phyloP scores from a whole-genome alignment of 768 basidiomycete genomes.

The Astraeus odoratus region DNA sequence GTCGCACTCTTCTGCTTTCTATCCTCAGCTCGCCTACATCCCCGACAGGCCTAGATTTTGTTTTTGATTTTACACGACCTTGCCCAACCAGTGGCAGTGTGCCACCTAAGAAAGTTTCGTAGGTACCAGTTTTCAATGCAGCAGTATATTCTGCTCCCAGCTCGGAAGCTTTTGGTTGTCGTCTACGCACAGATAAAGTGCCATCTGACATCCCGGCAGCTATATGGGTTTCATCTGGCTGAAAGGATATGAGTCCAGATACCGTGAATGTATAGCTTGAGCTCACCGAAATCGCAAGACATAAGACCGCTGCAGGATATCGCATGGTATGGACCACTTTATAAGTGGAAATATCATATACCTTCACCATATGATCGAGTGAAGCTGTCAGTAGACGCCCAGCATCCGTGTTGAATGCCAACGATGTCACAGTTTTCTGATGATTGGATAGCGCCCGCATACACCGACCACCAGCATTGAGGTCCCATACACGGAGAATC shows the following conservation, averaged over 20 bases:
- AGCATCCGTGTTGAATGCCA: slow-evolving; percentile 72
- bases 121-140: slow-evolving; percentile 46
- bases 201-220: slow-evolving; percentile 98
- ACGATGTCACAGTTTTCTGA: slow-evolving; percentile 92
- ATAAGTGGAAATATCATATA: slow-evolving; percentile 91
- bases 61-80: slow-evolving; percentile 43
- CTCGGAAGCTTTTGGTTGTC: slow-evolving; percentile 72
- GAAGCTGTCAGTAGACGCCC: slow-evolving; percentile 82
- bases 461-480: slow-evolving; percentile 87
- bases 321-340: slow-evolving; percentile 98
- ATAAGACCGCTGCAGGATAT: slow-evolving; percentile 88
- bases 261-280: background rate
- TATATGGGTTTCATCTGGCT: slow-evolving; percentile 97
- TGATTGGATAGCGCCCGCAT: slow-evolving; percentile 91
- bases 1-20: slow-evolving; percentile 61
- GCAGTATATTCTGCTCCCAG: slow-evolving; percentile 30
- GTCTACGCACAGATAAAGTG: slow-evolving; percentile 90
- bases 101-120: slow-evolving; percentile 60
- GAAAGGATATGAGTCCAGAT: slow-evolving; percentile 8
- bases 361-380: slow-evolving; percentile 97
- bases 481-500: slow-evolving; percentile 91
- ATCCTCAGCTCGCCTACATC: slow-evolving; percentile 75
- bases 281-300: slow-evolving; percentile 85
- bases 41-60: slow-evolving; percentile 42
- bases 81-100: slow-evolving; percentile 50